Percentiles rank a stretch among this genome's conserved stretches.
phyloP scores from a whole-genome alignment of 1,284 basidiomycete species.

The Ganoderma resinaceum region DNA sequence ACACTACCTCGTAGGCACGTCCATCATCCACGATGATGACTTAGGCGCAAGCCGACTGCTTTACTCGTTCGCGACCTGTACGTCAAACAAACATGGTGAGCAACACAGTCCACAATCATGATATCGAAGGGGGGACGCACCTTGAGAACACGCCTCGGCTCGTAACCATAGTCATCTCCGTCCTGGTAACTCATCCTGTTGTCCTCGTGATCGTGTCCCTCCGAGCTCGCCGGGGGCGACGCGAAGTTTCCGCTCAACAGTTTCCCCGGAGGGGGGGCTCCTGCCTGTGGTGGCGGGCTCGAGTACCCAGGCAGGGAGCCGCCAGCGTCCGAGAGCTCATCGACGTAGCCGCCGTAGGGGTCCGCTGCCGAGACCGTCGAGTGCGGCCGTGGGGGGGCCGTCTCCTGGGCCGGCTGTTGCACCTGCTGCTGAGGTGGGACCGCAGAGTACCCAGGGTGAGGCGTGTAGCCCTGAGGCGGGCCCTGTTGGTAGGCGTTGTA shows the following conservation, averaged over 20 bases:
- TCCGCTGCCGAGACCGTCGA: conserved; percentile 23
- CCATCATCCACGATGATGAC: conserved; percentile 17
- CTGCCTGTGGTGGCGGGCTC: conserved; percentile 21
- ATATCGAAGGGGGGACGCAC: conserved; percentile 37
- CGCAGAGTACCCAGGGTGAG: conserved; percentile 10
- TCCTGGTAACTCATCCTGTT: conserved; percentile 42
- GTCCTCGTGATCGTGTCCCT: conserved; percentile 39
- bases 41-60: background rate
- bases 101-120: background rate
- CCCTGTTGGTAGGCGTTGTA: conserved; percentile 26
- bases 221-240: conserved; percentile 38
- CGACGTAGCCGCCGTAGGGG: conserved; percentile 33
- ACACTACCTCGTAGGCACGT: background rate
- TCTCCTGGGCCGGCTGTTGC: background rate
- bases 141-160: conserved; percentile 50
- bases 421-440: conserved; percentile 20
- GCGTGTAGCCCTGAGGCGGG: conserved; percentile 20
- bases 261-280: conserved; percentile 20
- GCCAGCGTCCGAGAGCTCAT: conserved; percentile 11
- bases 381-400: conserved; percentile 20
- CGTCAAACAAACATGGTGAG: background rate
- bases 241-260: conserved; percentile 35
- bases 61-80: conserved; percentile 33
- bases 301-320: conserved; percentile 12
- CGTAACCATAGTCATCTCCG: conserved; percentile 48